Percentiles rank a stretch among this genome's conserved stretches.
Conservation (phyloP, 2,329 filamentous ascomycete genomes). For the Monilinia fructicola region DNA sequence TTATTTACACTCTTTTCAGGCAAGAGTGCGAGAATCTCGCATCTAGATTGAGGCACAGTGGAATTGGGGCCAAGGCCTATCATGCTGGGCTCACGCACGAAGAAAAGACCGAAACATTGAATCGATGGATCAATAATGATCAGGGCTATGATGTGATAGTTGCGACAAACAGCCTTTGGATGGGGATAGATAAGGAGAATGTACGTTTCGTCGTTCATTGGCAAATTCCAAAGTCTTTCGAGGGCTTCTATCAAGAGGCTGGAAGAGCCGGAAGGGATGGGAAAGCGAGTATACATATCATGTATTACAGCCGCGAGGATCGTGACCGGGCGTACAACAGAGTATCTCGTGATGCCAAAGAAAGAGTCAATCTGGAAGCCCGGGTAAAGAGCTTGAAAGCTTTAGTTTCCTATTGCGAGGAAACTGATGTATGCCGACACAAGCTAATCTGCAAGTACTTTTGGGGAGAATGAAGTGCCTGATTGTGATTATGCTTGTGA, state of each 20-base stretch:
- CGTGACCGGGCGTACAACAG: slow-evolving; percentile 67
- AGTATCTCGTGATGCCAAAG: slow-evolving; percentile 51
- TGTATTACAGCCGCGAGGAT: slow-evolving; percentile 90
- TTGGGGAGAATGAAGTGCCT: slow-evolving; percentile 62
- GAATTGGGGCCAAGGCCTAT: slow-evolving; percentile 72
- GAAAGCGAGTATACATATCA: slow-evolving; percentile 79
- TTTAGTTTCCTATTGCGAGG: slow-evolving; percentile 80
- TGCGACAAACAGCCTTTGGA: slow-evolving; percentile 92
- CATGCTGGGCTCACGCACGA: slow-evolving; percentile 67
- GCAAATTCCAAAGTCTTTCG: slow-evolving; percentile 90
- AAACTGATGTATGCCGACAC: slow-evolving; percentile 71
- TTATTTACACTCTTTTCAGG: slow-evolving; percentile 76
- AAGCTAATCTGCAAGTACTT: slow-evolving; percentile 74
- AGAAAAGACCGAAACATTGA: slow-evolving; percentile 68
- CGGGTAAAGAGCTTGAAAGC: slow-evolving; percentile 63
- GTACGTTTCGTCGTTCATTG: slow-evolving; percentile 95
- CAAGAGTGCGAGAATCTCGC: slow-evolving; percentile 74
- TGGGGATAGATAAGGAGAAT: slow-evolving; percentile 96
- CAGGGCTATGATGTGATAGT: slow-evolving; percentile 87
- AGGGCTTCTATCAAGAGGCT: slow-evolving; percentile 95
- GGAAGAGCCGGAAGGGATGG: slow-evolving; percentile 88
- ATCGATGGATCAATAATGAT: slow-evolving; percentile 70
- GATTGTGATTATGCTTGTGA: slow-evolving; percentile 75
- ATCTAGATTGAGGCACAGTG: slow-evolving; percentile 61
- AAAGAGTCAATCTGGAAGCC: slow-evolving; percentile 48